Percentiles rank a stretch among this genome's conserved stretches.
Conservation (phyloP, 352 stramenopile species). For the Phytophthora melonis region DNA sequence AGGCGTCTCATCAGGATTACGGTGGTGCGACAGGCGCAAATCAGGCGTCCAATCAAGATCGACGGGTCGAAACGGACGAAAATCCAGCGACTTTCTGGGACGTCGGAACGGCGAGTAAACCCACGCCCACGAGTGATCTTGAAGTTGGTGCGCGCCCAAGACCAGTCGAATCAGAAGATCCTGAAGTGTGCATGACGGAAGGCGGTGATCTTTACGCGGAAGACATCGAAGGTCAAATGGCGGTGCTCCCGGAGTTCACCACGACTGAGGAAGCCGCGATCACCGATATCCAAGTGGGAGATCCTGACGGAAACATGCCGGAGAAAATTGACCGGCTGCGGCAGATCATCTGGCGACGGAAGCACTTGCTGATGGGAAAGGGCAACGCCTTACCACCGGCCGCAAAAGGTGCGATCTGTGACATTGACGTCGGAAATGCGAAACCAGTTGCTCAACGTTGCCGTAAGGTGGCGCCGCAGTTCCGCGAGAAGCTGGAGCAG, state of each 20-base stretch:
- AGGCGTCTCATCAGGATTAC: no score
- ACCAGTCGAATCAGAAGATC: no score
- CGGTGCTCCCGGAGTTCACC: neutral
- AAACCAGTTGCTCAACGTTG: conserved; percentile 19
- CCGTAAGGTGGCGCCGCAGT: conserved; percentile 9
- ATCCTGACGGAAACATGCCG: neutral
- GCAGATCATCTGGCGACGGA: neutral
- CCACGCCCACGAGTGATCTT: no score
- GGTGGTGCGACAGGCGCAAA: no score
- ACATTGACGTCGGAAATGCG: conserved; percentile 18
- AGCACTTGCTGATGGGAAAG: conserved; percentile 21
- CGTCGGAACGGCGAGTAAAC: no score
- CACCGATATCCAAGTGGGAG: neutral
- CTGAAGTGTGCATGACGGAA: no score
- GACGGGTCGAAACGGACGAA: no score
- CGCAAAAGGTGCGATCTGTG: conserved; percentile 8
- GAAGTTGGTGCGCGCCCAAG: no score
- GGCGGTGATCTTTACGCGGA: no score
- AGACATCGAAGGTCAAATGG: neutral
- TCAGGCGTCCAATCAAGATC: no score
- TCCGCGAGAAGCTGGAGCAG: conserved; percentile 15
- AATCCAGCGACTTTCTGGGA: no score
- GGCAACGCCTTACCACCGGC: conserved; percentile 20
- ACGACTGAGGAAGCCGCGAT: conserved; percentile 3
- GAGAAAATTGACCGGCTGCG: neutral